phyloP scores from a whole-genome alignment of 495 filamentous ascomycete genomes.

The Hypoxylon lienhwacheense region DNA sequence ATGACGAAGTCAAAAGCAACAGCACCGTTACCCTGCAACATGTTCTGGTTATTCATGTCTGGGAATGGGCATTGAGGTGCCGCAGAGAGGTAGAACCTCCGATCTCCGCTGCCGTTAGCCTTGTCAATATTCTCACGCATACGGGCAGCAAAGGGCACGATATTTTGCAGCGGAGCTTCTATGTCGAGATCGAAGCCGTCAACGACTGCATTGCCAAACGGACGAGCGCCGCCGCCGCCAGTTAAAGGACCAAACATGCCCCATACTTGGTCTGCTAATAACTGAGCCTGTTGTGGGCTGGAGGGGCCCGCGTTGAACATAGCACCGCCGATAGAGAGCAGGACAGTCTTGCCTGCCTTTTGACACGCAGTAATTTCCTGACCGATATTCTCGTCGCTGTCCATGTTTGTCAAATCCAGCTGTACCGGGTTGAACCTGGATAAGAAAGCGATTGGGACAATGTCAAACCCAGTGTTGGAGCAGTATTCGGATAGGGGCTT shows the following conservation, averaged over 20 bases:
- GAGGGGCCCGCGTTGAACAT: conserved; percentile 51
- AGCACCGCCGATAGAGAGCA: conserved; percentile 64
- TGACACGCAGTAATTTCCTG: conserved; percentile 64
- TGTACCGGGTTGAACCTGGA: conserved; percentile 54
- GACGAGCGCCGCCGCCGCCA: conserved; percentile 40
- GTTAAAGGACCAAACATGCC: conserved; percentile 59
- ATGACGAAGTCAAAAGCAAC: conserved; percentile 64
- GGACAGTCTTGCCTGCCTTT: conserved; percentile 59
- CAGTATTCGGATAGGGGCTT: conserved; percentile 29
- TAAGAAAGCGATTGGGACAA: conserved; percentile 64
- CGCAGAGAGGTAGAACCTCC: conserved; percentile 56
- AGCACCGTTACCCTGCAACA: conserved; percentile 49
- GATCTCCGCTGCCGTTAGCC: conserved; percentile 43
- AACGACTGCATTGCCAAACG: conserved; percentile 55
- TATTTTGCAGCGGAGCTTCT: conserved; percentile 45
- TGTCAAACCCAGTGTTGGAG: conserved; percentile 38
- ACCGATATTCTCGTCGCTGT: conserved; percentile 53
- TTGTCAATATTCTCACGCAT: conserved; percentile 56
- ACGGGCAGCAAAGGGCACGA: conserved; percentile 56
- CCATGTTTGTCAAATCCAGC: conserved; percentile 59
- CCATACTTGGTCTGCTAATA: conserved; percentile 63
- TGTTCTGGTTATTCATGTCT: conserved; percentile 54
- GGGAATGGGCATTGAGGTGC: conserved; percentile 60
- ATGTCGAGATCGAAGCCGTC: conserved; percentile 62
- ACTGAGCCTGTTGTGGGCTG: conserved; percentile 50